Conservation (phyloP, 441 rosid genomes). For the Rhodomyrtus psidioides region DNA sequence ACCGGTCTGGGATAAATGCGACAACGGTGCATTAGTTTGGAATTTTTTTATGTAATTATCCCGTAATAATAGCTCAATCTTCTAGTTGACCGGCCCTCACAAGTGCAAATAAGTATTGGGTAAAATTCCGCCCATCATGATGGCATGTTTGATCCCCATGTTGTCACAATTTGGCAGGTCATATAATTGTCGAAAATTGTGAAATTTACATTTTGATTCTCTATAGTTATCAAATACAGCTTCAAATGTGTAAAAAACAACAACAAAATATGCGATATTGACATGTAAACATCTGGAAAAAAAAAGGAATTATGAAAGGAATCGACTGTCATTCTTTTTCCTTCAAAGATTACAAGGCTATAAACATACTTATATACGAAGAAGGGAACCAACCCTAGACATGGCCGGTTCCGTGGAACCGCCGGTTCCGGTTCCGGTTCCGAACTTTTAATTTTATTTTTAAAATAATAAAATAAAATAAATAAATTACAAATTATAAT, state of each 20-base stretch:
- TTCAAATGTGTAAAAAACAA: not conserved
- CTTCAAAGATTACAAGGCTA: too few species aligned
- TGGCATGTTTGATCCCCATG: not conserved
- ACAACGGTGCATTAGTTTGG: accelerated
- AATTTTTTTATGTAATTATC: not conserved
- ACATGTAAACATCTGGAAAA: not conserved
- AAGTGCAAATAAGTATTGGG: not conserved
- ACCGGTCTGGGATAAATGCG: not conserved
- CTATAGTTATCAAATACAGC: not conserved
- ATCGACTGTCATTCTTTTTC: too few species aligned
- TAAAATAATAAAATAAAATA: too few species aligned
- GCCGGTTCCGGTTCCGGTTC: too few species aligned
- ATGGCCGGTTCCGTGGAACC: too few species aligned
- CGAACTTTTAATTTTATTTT: too few species aligned
- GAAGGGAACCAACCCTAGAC: too few species aligned
- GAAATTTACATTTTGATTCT: not conserved
- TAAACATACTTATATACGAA: too few species aligned
- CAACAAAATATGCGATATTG: not conserved
- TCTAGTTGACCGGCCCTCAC: not conserved
- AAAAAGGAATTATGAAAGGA: too few species aligned
- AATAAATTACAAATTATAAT: too few species aligned
- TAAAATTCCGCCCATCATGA: not conserved
- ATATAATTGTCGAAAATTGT: not conserved
- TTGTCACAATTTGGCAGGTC: not conserved
- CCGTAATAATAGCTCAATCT: not conserved